Evolutionary conservation across 306 rosid species (phyloP).

Genomic region (Bauhinia variegata): DNA sequence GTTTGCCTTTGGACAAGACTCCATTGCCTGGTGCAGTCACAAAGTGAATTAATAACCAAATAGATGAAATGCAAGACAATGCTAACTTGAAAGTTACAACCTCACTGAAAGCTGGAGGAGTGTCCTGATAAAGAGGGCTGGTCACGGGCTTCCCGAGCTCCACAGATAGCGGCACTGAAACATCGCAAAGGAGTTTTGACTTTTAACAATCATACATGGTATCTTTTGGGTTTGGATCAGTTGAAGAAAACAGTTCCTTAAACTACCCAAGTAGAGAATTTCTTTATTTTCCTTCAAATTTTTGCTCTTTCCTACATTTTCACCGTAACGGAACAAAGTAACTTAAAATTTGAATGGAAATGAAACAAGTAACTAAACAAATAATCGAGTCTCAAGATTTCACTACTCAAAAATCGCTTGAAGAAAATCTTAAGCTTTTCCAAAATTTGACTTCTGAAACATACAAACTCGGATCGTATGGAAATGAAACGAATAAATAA

Average conservation of each 20-base stretch:
- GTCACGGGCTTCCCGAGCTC: slow-evolving; percentile 58
- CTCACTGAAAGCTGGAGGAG: slow-evolving; percentile 49
- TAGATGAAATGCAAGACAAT: neutral
- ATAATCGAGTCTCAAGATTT: no score
- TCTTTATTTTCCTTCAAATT: no score
- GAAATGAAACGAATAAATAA: no score
- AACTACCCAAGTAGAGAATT: no score
- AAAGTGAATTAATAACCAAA: slow-evolving; percentile 6
- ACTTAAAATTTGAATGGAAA: no score
- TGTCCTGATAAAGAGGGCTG: slow-evolving; percentile 55
- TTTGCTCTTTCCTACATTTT: no score
- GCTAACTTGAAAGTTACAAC: slow-evolving; percentile 41
- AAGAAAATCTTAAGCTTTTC: no score
- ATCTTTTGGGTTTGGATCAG: neutral
- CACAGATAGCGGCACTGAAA: slow-evolving; percentile 65
- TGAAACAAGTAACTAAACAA: no score
- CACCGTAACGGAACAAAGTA: no score
- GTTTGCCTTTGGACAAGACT: slow-evolving; percentile 63
- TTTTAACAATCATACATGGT: neutral
- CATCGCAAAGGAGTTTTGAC: neutral
- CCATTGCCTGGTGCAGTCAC: slow-evolving; percentile 49
- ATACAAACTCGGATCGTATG: no score
- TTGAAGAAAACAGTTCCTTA: neutral
- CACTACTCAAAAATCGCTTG: no score
- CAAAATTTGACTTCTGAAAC: no score